Evolutionary conservation across 257 asterid species (phyloP), one percentile per base, ranked within the genome.

Genomic region (Cynanchum wilfordii): DNA sequence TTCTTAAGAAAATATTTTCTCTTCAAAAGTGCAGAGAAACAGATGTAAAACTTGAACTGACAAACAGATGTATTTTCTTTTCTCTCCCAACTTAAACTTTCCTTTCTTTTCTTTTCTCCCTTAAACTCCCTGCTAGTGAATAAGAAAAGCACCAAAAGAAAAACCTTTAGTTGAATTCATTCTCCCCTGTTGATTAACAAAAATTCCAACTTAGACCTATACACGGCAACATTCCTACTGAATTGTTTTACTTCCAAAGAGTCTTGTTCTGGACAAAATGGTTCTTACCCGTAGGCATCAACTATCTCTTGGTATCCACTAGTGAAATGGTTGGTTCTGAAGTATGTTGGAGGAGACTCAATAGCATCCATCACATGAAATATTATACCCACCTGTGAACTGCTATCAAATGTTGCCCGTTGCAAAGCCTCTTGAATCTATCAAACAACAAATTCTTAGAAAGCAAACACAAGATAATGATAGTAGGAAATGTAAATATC

Each of bases 281-380:
- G 55, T 29, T 77, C 93, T 87, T 83, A 92, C 99, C 99, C 99
- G 71, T 95, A 95, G 50, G 99, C 99, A 88, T 95, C 97, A 76
- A 95, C 98, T 86, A 95, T 87, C 86, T 92, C 99, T 82, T 95
- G 99, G 82, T 86, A 95, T 66, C 96, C 91, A 80, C 78, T 85
- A 15, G 99, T 95, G 73, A 95, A 90, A 67, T 69, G 67, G 83
- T 86, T 89, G 82, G 96, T 95, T 78, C 86, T 85, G 84, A 95
- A 95, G 83, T 84, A 95, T 51, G 99, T 92, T 62, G 99, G 99
- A 70, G 97, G 98, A 73, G 92, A 82, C 78, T 89, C 99, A 64
- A 84, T 42, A 58, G 97, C 79, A 79, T 90, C 94, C 98, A 89
- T 92, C 74, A 79, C 96, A 77, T 95, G 98, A 84, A 95, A 95